phyloP scores from a whole-genome alignment of 139 green algal species.

The Coelastrella sp. region DNA sequence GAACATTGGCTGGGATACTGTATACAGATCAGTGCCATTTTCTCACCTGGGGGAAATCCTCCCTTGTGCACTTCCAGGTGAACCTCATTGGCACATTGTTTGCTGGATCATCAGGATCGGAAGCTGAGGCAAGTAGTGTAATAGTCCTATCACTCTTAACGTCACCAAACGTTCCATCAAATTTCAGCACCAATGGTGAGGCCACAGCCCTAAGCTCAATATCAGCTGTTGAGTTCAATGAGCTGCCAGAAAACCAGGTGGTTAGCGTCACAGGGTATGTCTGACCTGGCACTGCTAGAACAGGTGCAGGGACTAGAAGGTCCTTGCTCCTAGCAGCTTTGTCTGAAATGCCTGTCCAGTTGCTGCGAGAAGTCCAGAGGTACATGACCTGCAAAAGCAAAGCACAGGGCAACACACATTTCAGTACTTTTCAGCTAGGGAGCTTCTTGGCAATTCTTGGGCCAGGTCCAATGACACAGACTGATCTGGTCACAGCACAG shows the following conservation, averaged over 20 bases:
- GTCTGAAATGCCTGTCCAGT: background rate
- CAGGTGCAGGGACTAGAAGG: slow-evolving; percentile 1
- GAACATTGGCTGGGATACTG: too few species aligned
- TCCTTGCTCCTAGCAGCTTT: slow-evolving; percentile 2
- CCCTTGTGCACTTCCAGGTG: background rate
- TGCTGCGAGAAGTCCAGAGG: background rate
- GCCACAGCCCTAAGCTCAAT: background rate
- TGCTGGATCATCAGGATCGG: slow-evolving; percentile 1
- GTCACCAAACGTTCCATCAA: background rate
- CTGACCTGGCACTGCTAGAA: background rate
- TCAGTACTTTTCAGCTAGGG: background rate
- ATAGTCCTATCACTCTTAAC: background rate
- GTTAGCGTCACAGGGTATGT: background rate
- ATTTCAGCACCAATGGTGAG: background rate
- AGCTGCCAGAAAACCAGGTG: slow-evolving; percentile 11
- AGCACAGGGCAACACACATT: background rate
- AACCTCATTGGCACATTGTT: background rate
- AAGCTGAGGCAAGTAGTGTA: background rate
- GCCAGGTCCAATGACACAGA: background rate
- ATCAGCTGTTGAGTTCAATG: background rate
- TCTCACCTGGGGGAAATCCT: background rate
- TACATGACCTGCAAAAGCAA: slow-evolving; percentile 15
- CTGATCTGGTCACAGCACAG: too few species aligned
- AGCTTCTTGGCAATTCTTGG: background rate
- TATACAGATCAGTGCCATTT: too few species aligned